These are phyloP conservation scores for Astrephomene gubernaculifera DNA, from an alignment of 139 green algal species.

Conservation along the genomic window DNA sequence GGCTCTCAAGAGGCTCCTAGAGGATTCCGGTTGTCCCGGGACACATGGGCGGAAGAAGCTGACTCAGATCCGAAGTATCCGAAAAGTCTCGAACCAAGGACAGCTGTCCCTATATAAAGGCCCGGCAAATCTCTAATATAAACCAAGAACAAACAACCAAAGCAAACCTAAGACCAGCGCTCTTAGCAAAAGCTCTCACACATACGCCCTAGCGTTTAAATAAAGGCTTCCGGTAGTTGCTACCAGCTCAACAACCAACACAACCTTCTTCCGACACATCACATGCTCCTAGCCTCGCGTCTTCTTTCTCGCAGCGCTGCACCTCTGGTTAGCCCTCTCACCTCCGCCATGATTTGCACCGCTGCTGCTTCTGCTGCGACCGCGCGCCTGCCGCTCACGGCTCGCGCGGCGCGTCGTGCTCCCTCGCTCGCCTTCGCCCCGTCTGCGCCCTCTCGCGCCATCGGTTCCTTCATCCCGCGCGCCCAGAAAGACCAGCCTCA, in stretches of 20 bases:
- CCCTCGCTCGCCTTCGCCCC: background rate
- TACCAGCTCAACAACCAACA: too few species aligned
- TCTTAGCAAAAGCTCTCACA: background rate
- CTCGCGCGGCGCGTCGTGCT: background rate
- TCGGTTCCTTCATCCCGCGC: background rate
- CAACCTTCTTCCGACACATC: too few species aligned
- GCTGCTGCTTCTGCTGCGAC: too few species aligned
- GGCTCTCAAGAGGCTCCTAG: too few species aligned
- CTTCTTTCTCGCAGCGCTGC: background rate
- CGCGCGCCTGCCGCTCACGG: constrained; percentile 2
- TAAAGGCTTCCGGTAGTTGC: background rate
- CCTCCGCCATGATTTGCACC: constrained; percentile 27
- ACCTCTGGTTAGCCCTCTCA: background rate
- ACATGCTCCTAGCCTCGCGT: constrained; percentile 1
- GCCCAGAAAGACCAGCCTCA: constrained; percentile 21
- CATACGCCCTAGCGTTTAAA: background rate
- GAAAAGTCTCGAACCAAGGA: constrained; percentile 3
- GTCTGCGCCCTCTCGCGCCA: background rate
- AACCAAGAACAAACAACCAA: background rate
- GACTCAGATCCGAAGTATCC: background rate
- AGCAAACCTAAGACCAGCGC: background rate
- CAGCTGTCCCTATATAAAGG: background rate
- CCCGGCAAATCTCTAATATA: background rate
- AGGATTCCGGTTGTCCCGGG: too few species aligned
- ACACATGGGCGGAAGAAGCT: background rate